These are phyloP conservation scores for Ormosia semicastrata DNA, from an alignment of 306 rosid species.

Conservation along the genomic window DNA sequence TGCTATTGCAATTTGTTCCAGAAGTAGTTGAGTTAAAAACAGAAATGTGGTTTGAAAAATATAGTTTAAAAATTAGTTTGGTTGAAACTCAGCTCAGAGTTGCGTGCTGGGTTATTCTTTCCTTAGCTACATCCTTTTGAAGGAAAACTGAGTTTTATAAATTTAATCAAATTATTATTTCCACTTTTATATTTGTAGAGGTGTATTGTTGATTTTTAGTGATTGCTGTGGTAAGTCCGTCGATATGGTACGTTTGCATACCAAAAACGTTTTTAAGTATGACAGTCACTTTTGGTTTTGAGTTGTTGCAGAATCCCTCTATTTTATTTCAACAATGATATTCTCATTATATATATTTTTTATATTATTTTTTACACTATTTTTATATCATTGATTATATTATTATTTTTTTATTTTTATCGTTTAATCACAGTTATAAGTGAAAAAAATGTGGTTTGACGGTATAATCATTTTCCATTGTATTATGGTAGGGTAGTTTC, in stretches of 20 bases:
- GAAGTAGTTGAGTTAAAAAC: constrained; percentile 3
- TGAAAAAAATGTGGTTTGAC: no score
- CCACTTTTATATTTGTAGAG: neutral
- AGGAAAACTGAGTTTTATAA: neutral
- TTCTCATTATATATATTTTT: no score
- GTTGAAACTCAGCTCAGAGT: neutral
- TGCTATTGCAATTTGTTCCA: neutral
- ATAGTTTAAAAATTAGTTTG: neutral
- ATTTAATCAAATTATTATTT: neutral
- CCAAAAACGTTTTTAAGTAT: neutral
- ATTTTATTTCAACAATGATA: no score
- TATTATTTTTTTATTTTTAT: no score
- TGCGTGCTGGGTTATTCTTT: neutral
- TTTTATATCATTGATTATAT: no score
- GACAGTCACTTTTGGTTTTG: neutral
- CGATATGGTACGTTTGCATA: neutral
- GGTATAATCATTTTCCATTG: no score
- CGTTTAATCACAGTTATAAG: no score
- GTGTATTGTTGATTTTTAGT: neutral
- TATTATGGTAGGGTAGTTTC: neutral
- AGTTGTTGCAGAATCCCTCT: neutral
- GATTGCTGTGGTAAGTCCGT: neutral
- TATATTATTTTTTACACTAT: no score
- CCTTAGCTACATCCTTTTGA: neutral
- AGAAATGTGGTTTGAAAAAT: neutral